Evolutionary conservation across 2,329 filamentous ascomycete species (phyloP).

Genomic region (Diaporthe longicolla): DNA sequence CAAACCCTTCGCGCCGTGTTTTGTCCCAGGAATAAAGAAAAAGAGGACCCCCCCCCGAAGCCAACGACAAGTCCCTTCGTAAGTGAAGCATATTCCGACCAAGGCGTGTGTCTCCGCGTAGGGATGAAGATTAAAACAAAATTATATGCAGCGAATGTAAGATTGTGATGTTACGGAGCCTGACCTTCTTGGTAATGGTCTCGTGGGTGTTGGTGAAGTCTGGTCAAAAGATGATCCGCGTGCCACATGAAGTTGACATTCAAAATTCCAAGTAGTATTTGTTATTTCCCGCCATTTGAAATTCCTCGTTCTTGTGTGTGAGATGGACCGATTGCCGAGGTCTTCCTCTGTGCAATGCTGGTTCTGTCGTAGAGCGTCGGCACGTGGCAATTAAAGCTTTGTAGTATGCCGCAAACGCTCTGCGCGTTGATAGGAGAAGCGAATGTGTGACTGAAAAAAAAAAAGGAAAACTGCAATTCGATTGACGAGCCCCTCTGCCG

Average conservation of each 20-base stretch:
- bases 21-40: neutral
- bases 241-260: constrained; percentile 36
- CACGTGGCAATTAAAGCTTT: constrained; percentile 36
- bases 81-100: constrained; percentile 29
- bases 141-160: constrained; percentile 38
- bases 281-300: constrained; percentile 21
- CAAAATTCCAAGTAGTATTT: constrained; percentile 18
- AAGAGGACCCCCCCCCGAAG: constrained; percentile 1
- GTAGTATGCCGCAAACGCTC: constrained; percentile 33
- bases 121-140: constrained; percentile 17
- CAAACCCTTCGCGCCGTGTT: constrained; percentile 3
- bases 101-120: constrained; percentile 22
- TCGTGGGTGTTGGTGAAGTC: constrained; percentile 15
- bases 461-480: constrained; percentile 4
- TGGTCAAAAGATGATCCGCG: constrained; percentile 25
- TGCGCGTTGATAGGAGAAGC: constrained; percentile 24
- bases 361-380: constrained; percentile 30
- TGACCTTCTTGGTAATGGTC: neutral
- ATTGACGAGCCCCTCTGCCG: constrained; percentile 17
- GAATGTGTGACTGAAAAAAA: constrained; percentile 10
- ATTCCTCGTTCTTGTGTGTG: constrained; percentile 12
- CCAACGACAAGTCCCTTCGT: constrained; percentile 30
- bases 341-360: constrained; percentile 14
- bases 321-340: constrained; percentile 8
- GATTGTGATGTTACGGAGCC: constrained; percentile 1